Evolutionary conservation across 1,284 basidiomycete species (phyloP), one percentile per base, ranked within the genome.

Genomic region (Ceratobasidium sp.): DNA sequence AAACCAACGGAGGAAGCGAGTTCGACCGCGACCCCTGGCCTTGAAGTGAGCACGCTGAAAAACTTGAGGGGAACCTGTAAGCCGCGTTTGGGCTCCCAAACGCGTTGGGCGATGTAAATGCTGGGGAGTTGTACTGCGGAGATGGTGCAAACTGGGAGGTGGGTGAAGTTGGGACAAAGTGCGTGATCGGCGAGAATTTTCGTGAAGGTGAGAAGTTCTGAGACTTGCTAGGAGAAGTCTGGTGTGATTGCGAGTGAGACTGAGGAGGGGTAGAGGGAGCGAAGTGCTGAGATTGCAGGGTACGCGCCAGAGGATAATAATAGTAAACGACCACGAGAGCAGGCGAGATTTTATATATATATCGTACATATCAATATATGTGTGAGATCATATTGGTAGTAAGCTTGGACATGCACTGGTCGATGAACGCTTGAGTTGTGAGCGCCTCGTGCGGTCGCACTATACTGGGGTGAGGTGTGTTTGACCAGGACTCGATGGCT

Each of bases 251-350:
- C 77, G 77, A 14, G 75, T 76, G 41, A 77, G 59, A 13, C 76
- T 38, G 13, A 75, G 75, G 77, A 2, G 81, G 78, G 8, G 83
- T 80, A 57, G 83, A 82, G 16, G 82, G 81, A 1, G 80, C 81
- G 61, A 87, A 81, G 77, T 88, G 86, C 75, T 62, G 57, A 14
- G 59, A 44, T 67, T 70, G 85, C 83, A 99, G 85, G 0, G 95
- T 98, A 75, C 90, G 87, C 0, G 95, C 87, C 76, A 91, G 88
- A 0, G 98, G 91, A 79, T 98, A 91, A 80, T 95, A 98, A 73
- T 95, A 91, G 80, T 97, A 98, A 0, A 93, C 94, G 54, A 99
- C 91, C 52, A 99, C 90, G 47, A 99, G 87, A 9, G 97, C 95
- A 97, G 76, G 14, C 26, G 30, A 38, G 23, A 63, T 32, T 74